These are phyloP conservation scores for Misopates orontium DNA, from an alignment of 257 asterid species.

Conservation along the genomic window DNA sequence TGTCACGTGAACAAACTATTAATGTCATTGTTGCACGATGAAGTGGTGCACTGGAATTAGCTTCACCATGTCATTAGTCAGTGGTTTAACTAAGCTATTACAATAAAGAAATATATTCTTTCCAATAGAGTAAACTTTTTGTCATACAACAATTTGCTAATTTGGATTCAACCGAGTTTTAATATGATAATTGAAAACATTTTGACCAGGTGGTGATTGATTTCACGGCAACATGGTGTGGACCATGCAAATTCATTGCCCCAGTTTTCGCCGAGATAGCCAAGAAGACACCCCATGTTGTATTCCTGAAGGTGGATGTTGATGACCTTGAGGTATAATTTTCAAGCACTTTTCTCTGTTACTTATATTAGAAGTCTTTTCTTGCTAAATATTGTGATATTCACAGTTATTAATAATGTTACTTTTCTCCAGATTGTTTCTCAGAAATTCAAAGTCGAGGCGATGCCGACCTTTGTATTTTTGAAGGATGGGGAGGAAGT, in stretches of 20 bases:
- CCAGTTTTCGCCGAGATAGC: slow-evolving; percentile 65
- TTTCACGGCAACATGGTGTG: slow-evolving; percentile 72
- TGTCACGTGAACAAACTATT: no score
- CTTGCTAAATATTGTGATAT: neutral
- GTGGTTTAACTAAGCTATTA: no score
- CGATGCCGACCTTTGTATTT: slow-evolving; percentile 87
- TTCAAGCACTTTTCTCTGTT: neutral
- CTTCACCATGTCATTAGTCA: no score
- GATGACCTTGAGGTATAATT: slow-evolving; percentile 72
- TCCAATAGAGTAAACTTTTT: no score
- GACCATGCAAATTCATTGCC: slow-evolving; percentile 15
- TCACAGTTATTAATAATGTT: neutral
- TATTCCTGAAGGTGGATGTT: slow-evolving; percentile 87
- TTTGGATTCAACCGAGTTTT: neutral
- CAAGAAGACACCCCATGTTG: slow-evolving; percentile 49
- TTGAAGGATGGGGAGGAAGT: slow-evolving; percentile 57
- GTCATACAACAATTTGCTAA: no score
- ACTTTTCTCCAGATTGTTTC: slow-evolving; percentile 6
- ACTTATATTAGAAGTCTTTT: neutral
- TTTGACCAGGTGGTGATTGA: slow-evolving; percentile 68
- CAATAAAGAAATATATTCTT: no score
- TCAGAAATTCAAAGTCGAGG: slow-evolving; percentile 49
- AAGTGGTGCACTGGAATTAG: no score
- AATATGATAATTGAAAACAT: neutral
- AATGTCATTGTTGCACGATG: no score